A percentile compares a stretch with the other conserved stretches of the same genome.
Conservation (phyloP, 2,329 filamentous ascomycete species). For the Verticillium albo-atrum region DNA sequence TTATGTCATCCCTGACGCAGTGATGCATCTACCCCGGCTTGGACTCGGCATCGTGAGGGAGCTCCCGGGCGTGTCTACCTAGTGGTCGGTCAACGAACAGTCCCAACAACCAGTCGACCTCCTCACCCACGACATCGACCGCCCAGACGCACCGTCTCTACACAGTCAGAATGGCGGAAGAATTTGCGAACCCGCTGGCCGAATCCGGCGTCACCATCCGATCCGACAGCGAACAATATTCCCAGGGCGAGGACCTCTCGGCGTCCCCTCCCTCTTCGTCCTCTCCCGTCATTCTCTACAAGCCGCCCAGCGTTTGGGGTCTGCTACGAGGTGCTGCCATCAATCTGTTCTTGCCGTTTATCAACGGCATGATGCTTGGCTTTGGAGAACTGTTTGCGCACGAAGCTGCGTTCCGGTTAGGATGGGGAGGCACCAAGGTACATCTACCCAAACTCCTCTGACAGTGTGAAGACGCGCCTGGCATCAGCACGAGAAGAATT, state of each 20-base stretch:
- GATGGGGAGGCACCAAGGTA: conserved; percentile 94
- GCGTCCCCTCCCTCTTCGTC: conserved; percentile 57
- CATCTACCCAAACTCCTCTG: conserved; percentile 15
- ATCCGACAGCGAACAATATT: conserved; percentile 82
- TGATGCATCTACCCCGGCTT: neutral
- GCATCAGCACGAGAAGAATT: neutral
- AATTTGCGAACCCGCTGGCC: conserved; percentile 46
- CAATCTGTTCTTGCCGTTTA: conserved; percentile 90
- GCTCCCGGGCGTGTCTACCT: neutral
- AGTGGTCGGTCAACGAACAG: neutral
- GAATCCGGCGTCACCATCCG: conserved; percentile 73
- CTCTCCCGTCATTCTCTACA: conserved; percentile 78
- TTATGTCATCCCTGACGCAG: neutral
- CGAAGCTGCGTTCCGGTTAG: conserved; percentile 86
- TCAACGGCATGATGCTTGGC: conserved; percentile 97
- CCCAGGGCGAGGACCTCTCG: conserved; percentile 57
- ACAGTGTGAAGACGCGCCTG: neutral
- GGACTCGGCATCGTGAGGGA: neutral
- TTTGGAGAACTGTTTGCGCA: conserved; percentile 97
- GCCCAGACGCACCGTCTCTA: conserved; percentile 40
- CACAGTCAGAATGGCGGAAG: conserved; percentile 28
- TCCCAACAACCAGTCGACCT: neutral
- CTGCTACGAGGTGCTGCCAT: conserved; percentile 85
- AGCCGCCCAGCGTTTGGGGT: conserved; percentile 82
- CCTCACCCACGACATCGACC: neutral